Evolutionary conservation across 2,329 filamentous ascomycete species (phyloP).

Genomic region (Penicillium sp.): DNA sequence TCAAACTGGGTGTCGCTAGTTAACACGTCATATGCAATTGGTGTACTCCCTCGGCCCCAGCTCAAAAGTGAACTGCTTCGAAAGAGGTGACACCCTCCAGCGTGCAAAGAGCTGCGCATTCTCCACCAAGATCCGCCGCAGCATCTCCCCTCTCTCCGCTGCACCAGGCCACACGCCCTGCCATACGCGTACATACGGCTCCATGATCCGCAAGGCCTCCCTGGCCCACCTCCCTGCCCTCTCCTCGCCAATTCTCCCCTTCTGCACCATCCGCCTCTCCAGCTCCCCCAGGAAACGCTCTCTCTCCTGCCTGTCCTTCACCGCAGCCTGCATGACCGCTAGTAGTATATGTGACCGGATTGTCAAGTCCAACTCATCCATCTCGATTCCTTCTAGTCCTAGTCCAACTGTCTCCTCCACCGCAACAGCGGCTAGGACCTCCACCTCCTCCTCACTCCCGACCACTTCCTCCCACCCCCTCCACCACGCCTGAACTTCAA

Average conservation of each 20-base stretch:
- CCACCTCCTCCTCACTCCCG: slow-evolving; percentile 22
- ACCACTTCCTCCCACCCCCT: slow-evolving; percentile 23
- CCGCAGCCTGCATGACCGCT: slow-evolving; percentile 20
- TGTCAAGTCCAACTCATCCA: slow-evolving; percentile 18
- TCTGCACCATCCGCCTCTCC: slow-evolving; percentile 18
- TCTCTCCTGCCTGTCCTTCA: slow-evolving; percentile 13
- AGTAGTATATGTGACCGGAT: slow-evolving; percentile 21
- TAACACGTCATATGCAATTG: too few species aligned
- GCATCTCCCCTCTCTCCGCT: slow-evolving; percentile 18
- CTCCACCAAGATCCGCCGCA: slow-evolving; percentile 23
- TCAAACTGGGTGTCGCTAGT: too few species aligned
- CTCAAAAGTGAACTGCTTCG: too few species aligned
- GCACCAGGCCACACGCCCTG: slow-evolving; percentile 18
- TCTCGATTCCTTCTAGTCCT: too few species aligned
- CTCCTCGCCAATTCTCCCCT: slow-evolving; percentile 14
- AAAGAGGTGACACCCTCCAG: slow-evolving; percentile 5
- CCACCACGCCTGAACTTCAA: slow-evolving; percentile 14
- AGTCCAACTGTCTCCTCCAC: slow-evolving; percentile 22
- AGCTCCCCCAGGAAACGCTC: slow-evolving; percentile 19
- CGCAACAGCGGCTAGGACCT: slow-evolving; percentile 21
- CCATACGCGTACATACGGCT: slow-evolving; percentile 21
- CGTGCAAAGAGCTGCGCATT: slow-evolving; percentile 26
- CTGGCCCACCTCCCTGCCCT: slow-evolving; percentile 12
- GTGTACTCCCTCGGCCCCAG: too few species aligned
- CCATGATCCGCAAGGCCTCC: slow-evolving; percentile 19